Base-by-base conservation (phyloP, 2,329 filamentous ascomycete species). In the Pseudopyrenochaeta lycopersici region DNA sequence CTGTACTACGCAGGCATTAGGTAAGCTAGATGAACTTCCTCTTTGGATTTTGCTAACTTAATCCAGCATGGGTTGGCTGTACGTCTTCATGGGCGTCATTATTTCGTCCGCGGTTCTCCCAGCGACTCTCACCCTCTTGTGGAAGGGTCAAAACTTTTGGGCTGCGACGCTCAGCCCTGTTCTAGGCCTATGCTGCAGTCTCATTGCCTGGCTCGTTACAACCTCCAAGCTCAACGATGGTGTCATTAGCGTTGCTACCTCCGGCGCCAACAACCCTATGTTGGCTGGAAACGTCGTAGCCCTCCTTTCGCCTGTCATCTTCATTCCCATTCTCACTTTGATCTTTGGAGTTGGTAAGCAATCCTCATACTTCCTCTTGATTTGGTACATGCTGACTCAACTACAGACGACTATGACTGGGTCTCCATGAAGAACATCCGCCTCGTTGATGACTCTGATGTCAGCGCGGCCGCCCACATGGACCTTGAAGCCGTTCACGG, bases 61-160 rank as follows among this genome's bases (percentile, higher is more conserved):
- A 2, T 49, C 9, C 23, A 66, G 64, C 44, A 95, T 96, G 90
- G 92, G 92, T 7, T 96, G 92, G 68, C 81, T 96, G 1, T 96
- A 95, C 70, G 80, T 96, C 1, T 85, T 96, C 71, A 96, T 97
- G 92, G 92, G 92, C 4, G 90, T 92, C 42, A 91, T 96, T 65
- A 95, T 97, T 67, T 92, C 89, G 0, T 86, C 90, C 0, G 92
- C 91, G 1, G 91, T 96, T 1, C 82, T 97, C 9, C 92, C 93
- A 0, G 90, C 91, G 0, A 88, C 91, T 0, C 79, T 96, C 57
- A 90, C 91, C 0, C 82, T 97, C 0, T 81, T 92, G 52, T 97
- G 92, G 91, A 85, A 85, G 42, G 86, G 88, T 1, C 92, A 96
- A 73, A 91, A 91, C 68, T 87, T 85, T 78, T 86, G 86, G 75